These are phyloP conservation scores for Thermothelomyces thermophilus DNA, from an alignment of 2,329 filamentous ascomycete genomes.

Conservation along the genomic window DNA sequence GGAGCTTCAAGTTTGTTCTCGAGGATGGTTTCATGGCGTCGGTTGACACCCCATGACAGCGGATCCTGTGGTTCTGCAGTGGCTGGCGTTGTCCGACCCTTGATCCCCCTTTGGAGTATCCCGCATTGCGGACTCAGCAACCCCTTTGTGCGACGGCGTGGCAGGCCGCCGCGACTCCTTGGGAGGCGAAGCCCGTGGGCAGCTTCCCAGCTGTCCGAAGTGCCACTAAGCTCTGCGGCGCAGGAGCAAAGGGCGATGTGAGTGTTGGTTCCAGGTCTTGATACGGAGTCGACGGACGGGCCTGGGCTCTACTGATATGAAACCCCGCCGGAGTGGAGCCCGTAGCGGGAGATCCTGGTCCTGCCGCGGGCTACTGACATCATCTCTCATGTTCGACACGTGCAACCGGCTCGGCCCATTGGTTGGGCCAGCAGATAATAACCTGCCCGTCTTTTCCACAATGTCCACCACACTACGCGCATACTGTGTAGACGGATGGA, in stretches of 20 bases:
- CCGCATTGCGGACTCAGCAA: not conserved
- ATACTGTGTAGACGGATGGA: not conserved
- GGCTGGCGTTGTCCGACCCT: not conserved
- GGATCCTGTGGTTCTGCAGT: not conserved
- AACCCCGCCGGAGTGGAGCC: not conserved
- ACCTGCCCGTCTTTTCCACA: no score
- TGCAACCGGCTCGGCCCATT: not conserved
- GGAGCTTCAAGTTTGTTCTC: not conserved
- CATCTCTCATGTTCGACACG: not conserved
- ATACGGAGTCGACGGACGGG: not conserved
- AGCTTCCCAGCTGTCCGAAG: conserved; percentile 5
- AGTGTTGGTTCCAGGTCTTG: not conserved
- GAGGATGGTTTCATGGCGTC: not conserved
- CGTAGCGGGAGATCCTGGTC: not conserved
- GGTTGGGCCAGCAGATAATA: not conserved
- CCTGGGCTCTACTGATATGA: not conserved
- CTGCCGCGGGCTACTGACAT: not conserved
- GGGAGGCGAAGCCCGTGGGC: conserved; percentile 7
- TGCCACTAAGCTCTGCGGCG: conserved; percentile 5
- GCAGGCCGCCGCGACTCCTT: not conserved
- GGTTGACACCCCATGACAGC: no score
- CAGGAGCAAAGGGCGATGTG: no score
- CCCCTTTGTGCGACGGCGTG: not conserved
- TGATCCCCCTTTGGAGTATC: no score
- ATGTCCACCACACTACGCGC: not conserved